Percentiles rank a stretch among this genome's conserved stretches.
These are phyloP conservation scores for Pontederia paniculata DNA, from an alignment of 176 grass and related monocot species.

Conservation along the genomic window DNA sequence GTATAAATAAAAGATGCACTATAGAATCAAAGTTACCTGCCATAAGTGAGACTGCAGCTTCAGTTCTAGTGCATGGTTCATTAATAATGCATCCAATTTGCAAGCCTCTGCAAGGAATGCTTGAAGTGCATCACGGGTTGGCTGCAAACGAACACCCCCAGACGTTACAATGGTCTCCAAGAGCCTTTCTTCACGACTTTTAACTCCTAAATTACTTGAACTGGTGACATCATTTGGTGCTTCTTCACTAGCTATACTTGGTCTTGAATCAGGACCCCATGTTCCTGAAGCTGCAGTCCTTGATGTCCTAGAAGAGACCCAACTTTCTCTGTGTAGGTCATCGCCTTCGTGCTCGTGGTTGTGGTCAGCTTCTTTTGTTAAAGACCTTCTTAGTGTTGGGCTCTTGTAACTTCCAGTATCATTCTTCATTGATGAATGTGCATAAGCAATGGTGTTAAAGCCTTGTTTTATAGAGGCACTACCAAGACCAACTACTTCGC, in stretches of 20 bases:
- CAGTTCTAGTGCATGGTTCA: slow-evolving; percentile 70
- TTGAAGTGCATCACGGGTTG: slow-evolving; percentile 87
- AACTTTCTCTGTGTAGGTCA: slow-evolving; percentile 49
- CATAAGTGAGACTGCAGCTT: slow-evolving; percentile 91
- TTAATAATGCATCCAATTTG: slow-evolving; percentile 72
- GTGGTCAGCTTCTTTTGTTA: slow-evolving; percentile 66
- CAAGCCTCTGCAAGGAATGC: slow-evolving; percentile 57
- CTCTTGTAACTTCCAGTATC: slow-evolving; percentile 59
- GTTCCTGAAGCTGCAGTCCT: slow-evolving; percentile 43
- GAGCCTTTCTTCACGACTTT: slow-evolving; percentile 79
- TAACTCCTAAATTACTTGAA: slow-evolving; percentile 48
- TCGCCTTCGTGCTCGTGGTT: slow-evolving; percentile 53
- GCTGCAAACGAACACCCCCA: slow-evolving; percentile 83
- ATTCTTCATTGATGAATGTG: slow-evolving; percentile 70
- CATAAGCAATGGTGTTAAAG: slow-evolving; percentile 69
- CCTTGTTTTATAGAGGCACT: slow-evolving; percentile 90
- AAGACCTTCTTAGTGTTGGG: slow-evolving; percentile 69
- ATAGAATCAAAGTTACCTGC: slow-evolving; percentile 45
- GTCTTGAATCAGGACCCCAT: slow-evolving; percentile 55
- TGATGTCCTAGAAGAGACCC: slow-evolving; percentile 38
- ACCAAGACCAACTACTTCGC: slow-evolving; percentile 77
- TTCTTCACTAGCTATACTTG: slow-evolving; percentile 26
- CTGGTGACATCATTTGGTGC: slow-evolving; percentile 36
- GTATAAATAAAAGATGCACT: slow-evolving; percentile 18
- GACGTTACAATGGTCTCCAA: slow-evolving; percentile 84